A percentile compares a stretch with the other conserved stretches of the same genome.
Evolutionary conservation across 2,329 filamentous ascomycete genomes (phyloP).

Genomic region (Epichloe sp.): DNA sequence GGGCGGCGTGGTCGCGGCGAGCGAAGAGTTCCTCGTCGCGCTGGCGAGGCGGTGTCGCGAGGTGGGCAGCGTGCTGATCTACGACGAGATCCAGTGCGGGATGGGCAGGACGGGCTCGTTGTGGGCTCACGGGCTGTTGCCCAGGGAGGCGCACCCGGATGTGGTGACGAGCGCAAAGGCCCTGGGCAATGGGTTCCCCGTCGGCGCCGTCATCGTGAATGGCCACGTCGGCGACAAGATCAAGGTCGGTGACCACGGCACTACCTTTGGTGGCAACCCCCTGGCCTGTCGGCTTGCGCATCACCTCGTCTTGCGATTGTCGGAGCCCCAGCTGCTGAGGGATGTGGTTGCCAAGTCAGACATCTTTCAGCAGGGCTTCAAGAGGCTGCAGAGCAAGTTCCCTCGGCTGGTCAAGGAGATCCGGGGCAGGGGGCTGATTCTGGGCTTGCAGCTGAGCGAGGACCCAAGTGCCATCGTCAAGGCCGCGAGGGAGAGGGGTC

Average conservation of each 20-base stretch:
- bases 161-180: conserved; percentile 92
- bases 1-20: conserved; percentile 78
- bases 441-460: conserved; percentile 70
- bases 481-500: conserved; percentile 72
- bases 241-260: conserved; percentile 68
- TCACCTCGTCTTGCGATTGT: conserved; percentile 67
- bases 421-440: conserved; percentile 70
- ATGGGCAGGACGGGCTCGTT: conserved; percentile 74
- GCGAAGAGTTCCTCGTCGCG: conserved; percentile 67
- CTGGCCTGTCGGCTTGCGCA: conserved; percentile 74
- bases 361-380: conserved; percentile 35
- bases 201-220: conserved; percentile 53
- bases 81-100: conserved; percentile 96
- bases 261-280: conserved; percentile 92
- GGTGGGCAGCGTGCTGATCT: conserved; percentile 79
- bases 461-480: conserved; percentile 66
- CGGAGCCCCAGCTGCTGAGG: conserved; percentile 55
- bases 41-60: conserved; percentile 75
- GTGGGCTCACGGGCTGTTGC: conserved; percentile 74
- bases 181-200: conserved; percentile 89
- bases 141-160: conserved; percentile 77
- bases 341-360: conserved; percentile 53
- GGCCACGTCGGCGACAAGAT: conserved; percentile 27
- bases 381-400: conserved; percentile 32
- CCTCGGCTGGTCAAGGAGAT: conserved; percentile 66